Percentiles rank a stretch among this genome's conserved stretches.
Evolutionary conservation across 345 rosid species (phyloP).

Genomic region (Orychophragmus violaceus): DNA sequence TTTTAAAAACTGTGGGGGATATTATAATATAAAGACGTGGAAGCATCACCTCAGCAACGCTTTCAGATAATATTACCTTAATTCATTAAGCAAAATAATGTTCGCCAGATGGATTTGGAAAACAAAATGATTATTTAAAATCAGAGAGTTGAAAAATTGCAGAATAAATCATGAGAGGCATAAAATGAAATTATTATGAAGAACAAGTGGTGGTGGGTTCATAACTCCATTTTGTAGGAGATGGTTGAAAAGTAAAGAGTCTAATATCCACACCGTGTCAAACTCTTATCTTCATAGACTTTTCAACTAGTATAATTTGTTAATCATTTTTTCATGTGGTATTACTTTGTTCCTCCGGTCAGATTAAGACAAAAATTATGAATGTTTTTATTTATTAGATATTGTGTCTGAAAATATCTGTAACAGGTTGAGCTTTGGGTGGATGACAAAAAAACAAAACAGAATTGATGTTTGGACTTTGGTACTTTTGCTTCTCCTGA

Average conservation of each 20-base stretch:
- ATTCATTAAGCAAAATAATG: conserved; percentile 10
- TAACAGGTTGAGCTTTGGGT: background rate
- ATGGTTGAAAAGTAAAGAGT: conserved; percentile 9
- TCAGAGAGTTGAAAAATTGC: conserved; percentile 8
- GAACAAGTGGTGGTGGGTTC: background rate
- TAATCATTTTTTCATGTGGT: background rate
- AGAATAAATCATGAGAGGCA: conserved; percentile 23
- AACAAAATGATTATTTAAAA: background rate
- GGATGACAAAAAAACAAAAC: background rate
- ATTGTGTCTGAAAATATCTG: background rate
- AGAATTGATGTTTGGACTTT: conserved; percentile 10
- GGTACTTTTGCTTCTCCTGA: background rate
- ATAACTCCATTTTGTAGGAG: background rate
- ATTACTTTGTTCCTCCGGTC: background rate
- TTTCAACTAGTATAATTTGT: background rate
- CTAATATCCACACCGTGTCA: conserved; percentile 5
- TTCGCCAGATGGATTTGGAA: conserved; percentile 18
- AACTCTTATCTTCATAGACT: background rate
- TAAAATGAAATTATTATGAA: conserved; percentile 14
- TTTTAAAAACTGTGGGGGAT: background rate
- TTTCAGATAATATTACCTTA: conserved; percentile 24
- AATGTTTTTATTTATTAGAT: background rate
- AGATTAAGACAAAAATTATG: background rate
- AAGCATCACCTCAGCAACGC: conserved; percentile 28
- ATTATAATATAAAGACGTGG: conserved; percentile 28